phyloP scores from a whole-genome alignment of 2,329 filamentous ascomycete species.

The Orbilia ellipsospora region DNA sequence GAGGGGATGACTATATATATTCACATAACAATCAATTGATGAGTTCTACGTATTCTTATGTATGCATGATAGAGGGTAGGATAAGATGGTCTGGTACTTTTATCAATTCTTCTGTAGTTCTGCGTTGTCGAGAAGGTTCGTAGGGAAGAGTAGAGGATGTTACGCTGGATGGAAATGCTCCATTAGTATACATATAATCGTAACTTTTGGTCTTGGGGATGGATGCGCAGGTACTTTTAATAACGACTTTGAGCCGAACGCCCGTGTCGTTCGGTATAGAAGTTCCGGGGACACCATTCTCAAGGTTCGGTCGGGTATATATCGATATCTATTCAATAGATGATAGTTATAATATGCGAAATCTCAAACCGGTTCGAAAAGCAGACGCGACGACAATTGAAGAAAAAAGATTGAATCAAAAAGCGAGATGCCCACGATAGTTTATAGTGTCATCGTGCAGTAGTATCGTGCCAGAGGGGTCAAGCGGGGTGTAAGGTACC shows the following conservation, averaged over 20 bases:
- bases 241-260: slow-evolving; percentile 35
- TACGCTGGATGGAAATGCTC: slow-evolving; percentile 14
- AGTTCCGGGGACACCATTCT: slow-evolving; percentile 40
- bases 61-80: not conserved
- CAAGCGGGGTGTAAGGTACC: slow-evolving; percentile 12
- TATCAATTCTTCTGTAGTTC: slow-evolving; percentile 42
- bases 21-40: slow-evolving; percentile 1
- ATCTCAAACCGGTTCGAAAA: not conserved
- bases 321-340: no score
- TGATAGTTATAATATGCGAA: no score
- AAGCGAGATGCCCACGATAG: not conserved
- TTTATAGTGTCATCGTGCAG: slow-evolving; percentile 19
- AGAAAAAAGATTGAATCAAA: slow-evolving; percentile 9
- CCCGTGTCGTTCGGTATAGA: slow-evolving; percentile 39
- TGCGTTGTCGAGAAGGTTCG: slow-evolving; percentile 54
- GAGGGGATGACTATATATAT: slow-evolving; percentile 61
- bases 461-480: slow-evolving; percentile 32
- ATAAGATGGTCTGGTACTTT: slow-evolving; percentile 7
- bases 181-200: not conserved
- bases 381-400: slow-evolving; percentile 1
- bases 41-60: not conserved
- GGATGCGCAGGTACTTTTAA: slow-evolving; percentile 29
- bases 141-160: slow-evolving; percentile 47
- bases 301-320: not conserved
- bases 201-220: not conserved